Evolutionary conservation across 768 basidiomycete species (phyloP).

Genomic region (Amyloporia xantha): DNA sequence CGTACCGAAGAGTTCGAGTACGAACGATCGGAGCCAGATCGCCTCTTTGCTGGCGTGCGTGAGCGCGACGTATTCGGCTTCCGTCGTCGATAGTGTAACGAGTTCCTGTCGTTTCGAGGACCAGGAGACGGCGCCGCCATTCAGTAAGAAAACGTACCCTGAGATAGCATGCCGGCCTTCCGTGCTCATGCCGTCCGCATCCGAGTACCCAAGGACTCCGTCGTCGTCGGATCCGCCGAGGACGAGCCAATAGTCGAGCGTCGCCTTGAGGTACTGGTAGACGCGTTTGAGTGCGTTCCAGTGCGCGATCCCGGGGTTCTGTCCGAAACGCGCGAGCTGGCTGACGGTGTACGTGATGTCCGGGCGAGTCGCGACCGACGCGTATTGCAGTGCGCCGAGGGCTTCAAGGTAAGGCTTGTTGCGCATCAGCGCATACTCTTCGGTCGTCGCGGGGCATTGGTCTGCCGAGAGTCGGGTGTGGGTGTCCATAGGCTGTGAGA

Average conservation of each 20-base stretch:
- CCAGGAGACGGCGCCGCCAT: slow-evolving; percentile 28
- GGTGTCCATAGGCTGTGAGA: slow-evolving; percentile 15
- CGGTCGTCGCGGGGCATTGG: slow-evolving; percentile 4
- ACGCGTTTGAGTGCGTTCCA: slow-evolving; percentile 19
- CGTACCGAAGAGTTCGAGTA: slow-evolving; percentile 10
- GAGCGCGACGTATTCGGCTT: slow-evolving; percentile 31
- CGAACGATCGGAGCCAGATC: slow-evolving; percentile 20
- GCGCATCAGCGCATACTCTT: slow-evolving; percentile 6
- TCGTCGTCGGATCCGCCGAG: background rate
- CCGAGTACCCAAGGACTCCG: slow-evolving; percentile 3
- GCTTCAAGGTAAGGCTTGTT: slow-evolving; percentile 11
- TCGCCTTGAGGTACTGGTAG: slow-evolving; percentile 23
- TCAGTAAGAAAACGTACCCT: slow-evolving; percentile 22
- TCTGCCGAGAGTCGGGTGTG: background rate
- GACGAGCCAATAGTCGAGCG: slow-evolving; percentile 10
- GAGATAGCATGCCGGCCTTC: slow-evolving; percentile 10
- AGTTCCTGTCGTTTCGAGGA: slow-evolving; percentile 25
- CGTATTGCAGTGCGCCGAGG: slow-evolving; percentile 14
- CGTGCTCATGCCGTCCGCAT: slow-evolving; percentile 1
- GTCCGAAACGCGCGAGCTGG: slow-evolving; percentile 13
- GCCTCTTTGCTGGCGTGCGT: slow-evolving; percentile 21
- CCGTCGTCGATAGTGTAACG: slow-evolving; percentile 24
- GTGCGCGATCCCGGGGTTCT: slow-evolving; percentile 13
- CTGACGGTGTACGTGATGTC: slow-evolving; percentile 17
- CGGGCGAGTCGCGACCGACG: slow-evolving; percentile 11